A percentile compares a stretch with the other conserved stretches of the same genome.
Conservation (phyloP, 768 basidiomycete genomes). For the Tulasnella sp. region DNA sequence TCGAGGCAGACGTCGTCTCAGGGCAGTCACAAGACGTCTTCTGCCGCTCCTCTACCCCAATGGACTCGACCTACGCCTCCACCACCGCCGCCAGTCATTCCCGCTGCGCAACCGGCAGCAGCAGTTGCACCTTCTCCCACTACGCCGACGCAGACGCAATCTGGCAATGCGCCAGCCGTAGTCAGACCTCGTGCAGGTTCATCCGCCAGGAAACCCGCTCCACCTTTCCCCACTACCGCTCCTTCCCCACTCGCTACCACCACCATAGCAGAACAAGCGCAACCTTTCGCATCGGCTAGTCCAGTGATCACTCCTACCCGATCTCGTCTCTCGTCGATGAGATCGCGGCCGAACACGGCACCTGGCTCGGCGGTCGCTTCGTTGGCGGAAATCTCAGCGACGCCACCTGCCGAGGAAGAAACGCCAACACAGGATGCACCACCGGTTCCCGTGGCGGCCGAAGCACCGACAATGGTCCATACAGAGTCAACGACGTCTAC, state of each 20-base stretch:
- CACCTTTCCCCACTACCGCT: not conserved
- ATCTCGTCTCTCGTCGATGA: not conserved
- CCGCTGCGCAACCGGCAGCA: not conserved
- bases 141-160: not conserved
- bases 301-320: not conserved
- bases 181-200: not conserved
- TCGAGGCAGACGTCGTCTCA: not conserved
- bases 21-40: not conserved
- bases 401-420: not conserved
- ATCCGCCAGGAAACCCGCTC: not conserved
- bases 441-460: not conserved
- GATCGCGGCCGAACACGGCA: not conserved
- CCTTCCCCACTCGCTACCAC: not conserved
- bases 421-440: not conserved
- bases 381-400: not conserved
- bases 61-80: slow-evolving; percentile 6
- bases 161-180: not conserved
- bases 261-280: not conserved
- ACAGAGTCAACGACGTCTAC: not conserved
- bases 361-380: not conserved
- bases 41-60: not conserved
- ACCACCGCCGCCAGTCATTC: slow-evolving; percentile 3
- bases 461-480: not conserved
- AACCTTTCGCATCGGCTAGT: not conserved
- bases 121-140: not conserved